Evolutionary conservation across 2,329 filamentous ascomycete genomes (phyloP).

Genomic region (Alternaria arborescens): DNA sequence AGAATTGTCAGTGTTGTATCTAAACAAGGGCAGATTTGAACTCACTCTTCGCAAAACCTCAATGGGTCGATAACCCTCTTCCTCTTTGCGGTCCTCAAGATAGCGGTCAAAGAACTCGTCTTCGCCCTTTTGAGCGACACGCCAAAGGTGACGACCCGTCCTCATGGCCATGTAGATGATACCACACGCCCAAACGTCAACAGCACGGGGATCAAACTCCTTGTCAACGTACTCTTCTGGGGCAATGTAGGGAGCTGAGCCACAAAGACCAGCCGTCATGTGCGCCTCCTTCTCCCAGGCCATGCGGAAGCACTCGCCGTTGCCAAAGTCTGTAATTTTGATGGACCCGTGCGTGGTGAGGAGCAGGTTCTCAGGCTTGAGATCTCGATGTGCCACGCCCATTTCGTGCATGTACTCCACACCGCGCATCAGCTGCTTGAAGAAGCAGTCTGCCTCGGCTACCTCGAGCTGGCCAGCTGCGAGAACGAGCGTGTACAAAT

Average conservation of each 20-base stretch:
- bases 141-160: constrained; percentile 94
- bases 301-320: constrained; percentile 99
- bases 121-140: constrained; percentile 94
- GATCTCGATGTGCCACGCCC: constrained; percentile 95
- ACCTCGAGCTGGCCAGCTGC: constrained; percentile 92
- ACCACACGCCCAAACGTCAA: constrained; percentile 97
- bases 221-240: constrained; percentile 95
- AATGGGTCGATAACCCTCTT: constrained; percentile 95
- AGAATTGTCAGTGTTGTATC: constrained; percentile 23
- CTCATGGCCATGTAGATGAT: constrained; percentile 99
- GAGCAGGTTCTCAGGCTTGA: constrained; percentile 96
- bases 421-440: constrained; percentile 98
- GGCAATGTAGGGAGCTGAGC: constrained; percentile 95
- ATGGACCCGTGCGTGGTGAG: constrained; percentile 90
- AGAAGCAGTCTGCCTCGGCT: constrained; percentile 94
- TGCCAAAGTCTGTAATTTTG: constrained; percentile 98
- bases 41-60: constrained; percentile 93
- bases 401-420: constrained; percentile 99
- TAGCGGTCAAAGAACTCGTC: constrained; percentile 98
- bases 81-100: constrained; percentile 88
- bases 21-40: constrained; percentile 19
- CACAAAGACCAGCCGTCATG: constrained; percentile 97
- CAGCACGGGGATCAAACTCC: constrained; percentile 96
- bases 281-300: constrained; percentile 98
- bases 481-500: constrained; percentile 92